Percentiles rank a stretch among this genome's conserved stretches.
Conservation (phyloP, 176 grass and related monocot species). For the Triticum turgidum region DNA sequence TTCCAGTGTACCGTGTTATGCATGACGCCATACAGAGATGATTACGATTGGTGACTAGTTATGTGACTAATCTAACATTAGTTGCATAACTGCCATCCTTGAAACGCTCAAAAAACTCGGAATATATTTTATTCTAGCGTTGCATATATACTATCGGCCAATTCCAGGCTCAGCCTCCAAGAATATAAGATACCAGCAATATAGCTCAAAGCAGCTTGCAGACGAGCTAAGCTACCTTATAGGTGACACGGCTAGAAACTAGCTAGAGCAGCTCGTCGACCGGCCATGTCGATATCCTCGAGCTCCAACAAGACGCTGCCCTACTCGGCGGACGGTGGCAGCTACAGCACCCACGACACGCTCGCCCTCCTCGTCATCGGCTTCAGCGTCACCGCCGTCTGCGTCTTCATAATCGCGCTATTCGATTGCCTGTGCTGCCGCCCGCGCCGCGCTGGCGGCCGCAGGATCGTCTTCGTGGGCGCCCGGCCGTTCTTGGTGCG, state of each 20-base stretch:
- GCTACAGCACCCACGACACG: slow-evolving; percentile 49
- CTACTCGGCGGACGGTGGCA: slow-evolving; percentile 47
- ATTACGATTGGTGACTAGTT: not conserved
- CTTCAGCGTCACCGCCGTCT: slow-evolving; percentile 33
- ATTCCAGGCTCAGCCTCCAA: not conserved
- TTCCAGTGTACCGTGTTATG: not conserved
- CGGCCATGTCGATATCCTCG: slow-evolving; percentile 39
- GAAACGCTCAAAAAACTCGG: not conserved
- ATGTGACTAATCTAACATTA: not conserved
- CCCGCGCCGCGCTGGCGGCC: not conserved
- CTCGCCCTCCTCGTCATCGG: slow-evolving; percentile 45
- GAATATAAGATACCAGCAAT: not conserved
- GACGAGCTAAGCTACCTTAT: not conserved
- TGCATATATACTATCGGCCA: not conserved
- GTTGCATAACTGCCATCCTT: not conserved
- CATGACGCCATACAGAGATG: slow-evolving; percentile 19
- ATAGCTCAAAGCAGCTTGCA: not conserved
- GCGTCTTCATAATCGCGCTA: slow-evolving; percentile 37
- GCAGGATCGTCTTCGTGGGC: slow-evolving; percentile 25
- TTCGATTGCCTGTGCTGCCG: slow-evolving; percentile 45
- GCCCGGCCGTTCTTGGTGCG: slow-evolving; percentile 25
- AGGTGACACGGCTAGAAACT: not conserved
- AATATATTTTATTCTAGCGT: not conserved
- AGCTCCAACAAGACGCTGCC: slow-evolving; percentile 36
- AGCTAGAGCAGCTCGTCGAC: not conserved